phyloP scores from a whole-genome alignment of 208 protist species.

The Crithidia bombi region DNA sequence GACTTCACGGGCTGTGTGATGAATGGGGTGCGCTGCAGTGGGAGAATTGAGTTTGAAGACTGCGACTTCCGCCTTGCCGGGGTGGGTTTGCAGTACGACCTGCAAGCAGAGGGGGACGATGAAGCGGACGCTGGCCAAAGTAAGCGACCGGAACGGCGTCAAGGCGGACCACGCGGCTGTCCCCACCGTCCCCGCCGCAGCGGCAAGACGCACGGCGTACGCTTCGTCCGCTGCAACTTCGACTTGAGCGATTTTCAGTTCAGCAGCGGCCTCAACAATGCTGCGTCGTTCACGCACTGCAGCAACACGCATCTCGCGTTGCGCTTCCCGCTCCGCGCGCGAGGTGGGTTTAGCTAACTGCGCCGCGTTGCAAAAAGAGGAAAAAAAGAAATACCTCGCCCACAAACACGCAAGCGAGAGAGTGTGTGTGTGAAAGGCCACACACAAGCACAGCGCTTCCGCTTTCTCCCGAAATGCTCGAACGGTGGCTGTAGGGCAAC shows the following conservation, averaged over 20 bases:
- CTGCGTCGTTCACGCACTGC: slow-evolving; percentile 46
- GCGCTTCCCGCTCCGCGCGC: slow-evolving; percentile 50
- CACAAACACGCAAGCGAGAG: too few relatives aligned
- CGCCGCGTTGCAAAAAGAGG: background rate
- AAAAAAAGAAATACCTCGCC: too few relatives aligned
- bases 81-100: slow-evolving; percentile 36
- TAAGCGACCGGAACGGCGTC: background rate
- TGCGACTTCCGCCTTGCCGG: slow-evolving; percentile 64
- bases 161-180: too few relatives aligned
- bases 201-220: slow-evolving; percentile 8
- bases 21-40: slow-evolving; percentile 40
- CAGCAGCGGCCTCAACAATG: slow-evolving; percentile 34
- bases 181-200: background rate
- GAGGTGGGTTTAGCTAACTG: slow-evolving; percentile 6
- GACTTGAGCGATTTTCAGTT: slow-evolving; percentile 70
- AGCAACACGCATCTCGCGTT: slow-evolving; percentile 56
- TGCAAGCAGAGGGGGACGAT: background rate
- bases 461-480: too few relatives aligned
- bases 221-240: slow-evolving; percentile 69
- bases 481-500: too few relatives aligned
- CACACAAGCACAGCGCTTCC: too few relatives aligned
- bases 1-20: slow-evolving; percentile 60
- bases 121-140: background rate
- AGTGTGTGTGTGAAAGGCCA: too few relatives aligned
- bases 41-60: slow-evolving; percentile 46